phyloP scores from a whole-genome alignment of 1,284 basidiomycete species.

The Amylostereum areolatum region DNA sequence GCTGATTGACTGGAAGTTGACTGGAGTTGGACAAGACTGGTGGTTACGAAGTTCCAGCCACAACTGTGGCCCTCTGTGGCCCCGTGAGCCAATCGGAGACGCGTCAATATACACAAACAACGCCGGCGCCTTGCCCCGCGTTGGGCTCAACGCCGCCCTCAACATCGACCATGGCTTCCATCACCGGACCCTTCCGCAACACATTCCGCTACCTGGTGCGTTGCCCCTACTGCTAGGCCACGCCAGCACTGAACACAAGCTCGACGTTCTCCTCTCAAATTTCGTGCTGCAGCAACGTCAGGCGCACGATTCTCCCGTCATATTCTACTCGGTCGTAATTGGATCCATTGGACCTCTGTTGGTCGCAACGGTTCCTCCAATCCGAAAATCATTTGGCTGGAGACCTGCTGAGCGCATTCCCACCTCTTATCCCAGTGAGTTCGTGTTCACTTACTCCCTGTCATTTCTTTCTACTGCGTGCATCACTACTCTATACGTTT shows the following conservation, averaged over 20 bases:
- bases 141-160: too few relatives aligned
- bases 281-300: constrained; percentile 54
- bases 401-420: constrained; percentile 72
- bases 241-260: too few relatives aligned
- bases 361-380: constrained; percentile 73
- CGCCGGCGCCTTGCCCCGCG: not conserved
- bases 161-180: constrained; percentile 32
- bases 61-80: too few relatives aligned
- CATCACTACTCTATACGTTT: not conserved
- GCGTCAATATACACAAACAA: constrained; percentile 2
- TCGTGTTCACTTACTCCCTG: not conserved
- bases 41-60: too few relatives aligned
- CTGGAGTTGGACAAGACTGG: too few relatives aligned
- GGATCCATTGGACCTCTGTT: constrained; percentile 75
- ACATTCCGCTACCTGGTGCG: constrained; percentile 48
- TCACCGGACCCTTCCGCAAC: constrained; percentile 37
- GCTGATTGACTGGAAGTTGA: too few relatives aligned
- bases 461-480: not conserved
- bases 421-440: constrained; percentile 82
- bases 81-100: not conserved
- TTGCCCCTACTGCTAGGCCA: not conserved
- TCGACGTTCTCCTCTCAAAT: too few relatives aligned
- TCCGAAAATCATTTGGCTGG: constrained; percentile 74
- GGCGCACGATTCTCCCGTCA: constrained; percentile 89
- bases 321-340: constrained; percentile 83